These are phyloP conservation scores for Kodamaea sp. DNA, from an alignment of 1,139 yeast species.

Conservation along the genomic window DNA sequence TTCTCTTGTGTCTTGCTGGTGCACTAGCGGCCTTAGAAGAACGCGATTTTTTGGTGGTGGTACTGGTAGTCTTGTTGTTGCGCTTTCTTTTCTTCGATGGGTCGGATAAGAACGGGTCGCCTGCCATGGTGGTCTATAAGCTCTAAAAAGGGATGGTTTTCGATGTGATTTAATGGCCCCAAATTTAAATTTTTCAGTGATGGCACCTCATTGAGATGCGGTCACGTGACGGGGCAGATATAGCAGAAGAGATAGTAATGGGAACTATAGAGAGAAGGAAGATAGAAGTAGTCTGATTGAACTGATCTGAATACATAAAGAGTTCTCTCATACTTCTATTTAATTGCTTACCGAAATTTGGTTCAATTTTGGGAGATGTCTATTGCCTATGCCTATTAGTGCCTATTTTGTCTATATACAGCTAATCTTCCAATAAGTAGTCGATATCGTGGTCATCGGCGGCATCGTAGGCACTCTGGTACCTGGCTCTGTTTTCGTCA, in stretches of 20 bases:
- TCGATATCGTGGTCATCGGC: slow-evolving; percentile 70
- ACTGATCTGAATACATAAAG: no score
- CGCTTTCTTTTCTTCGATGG: slow-evolving; percentile 57
- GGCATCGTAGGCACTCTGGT: slow-evolving; percentile 50
- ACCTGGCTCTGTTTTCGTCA: slow-evolving; percentile 43
- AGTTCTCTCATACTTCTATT: no score
- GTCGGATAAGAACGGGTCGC: slow-evolving; percentile 64
- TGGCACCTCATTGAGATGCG: slow-evolving; percentile 13
- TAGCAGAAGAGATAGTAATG: no score
- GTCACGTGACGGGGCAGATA: no score
- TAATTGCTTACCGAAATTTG: no score
- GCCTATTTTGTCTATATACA: slow-evolving; percentile 1
- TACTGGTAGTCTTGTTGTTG: slow-evolving; percentile 24
- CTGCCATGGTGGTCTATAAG: slow-evolving; percentile 38
- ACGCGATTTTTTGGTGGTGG: slow-evolving; percentile 16
- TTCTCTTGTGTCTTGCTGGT: slow-evolving; percentile 12
- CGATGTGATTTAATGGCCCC: not conserved
- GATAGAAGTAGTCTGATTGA: no score
- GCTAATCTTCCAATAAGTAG: slow-evolving; percentile 58
- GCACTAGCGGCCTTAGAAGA: slow-evolving; percentile 10
- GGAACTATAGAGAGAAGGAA: no score
- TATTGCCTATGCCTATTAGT: not conserved
- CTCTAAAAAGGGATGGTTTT: not conserved
- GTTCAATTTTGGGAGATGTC: no score
- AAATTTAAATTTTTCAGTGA: slow-evolving; percentile 10